Percentiles rank a stretch among this genome's conserved stretches.
Conservation (phyloP, 805 yeast genomes). For the Candida dajiaensis region DNA sequence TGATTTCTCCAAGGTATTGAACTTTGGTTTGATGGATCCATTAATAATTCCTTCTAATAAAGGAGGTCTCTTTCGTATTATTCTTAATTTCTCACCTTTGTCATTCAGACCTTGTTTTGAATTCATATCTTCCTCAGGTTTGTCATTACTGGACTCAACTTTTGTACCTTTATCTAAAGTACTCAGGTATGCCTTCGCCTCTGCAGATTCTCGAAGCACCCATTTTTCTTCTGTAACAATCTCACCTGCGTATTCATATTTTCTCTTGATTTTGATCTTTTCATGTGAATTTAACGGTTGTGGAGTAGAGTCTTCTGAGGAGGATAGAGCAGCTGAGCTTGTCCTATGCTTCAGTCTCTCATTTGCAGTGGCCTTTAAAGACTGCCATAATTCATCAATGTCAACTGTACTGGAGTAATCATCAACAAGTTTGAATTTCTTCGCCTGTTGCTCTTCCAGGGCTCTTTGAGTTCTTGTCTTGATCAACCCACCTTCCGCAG, state of each 20-base stretch:
- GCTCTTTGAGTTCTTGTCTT: slow-evolving; percentile 63
- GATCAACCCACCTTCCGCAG: slow-evolving; percentile 55
- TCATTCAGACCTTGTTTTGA: slow-evolving; percentile 13
- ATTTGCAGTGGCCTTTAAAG: slow-evolving; percentile 34
- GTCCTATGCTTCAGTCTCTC: slow-evolving; percentile 21
- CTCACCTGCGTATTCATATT: slow-evolving; percentile 88
- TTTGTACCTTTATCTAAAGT: slow-evolving; percentile 37
- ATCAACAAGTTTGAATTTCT: slow-evolving; percentile 15
- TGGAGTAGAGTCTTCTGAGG: slow-evolving; percentile 7
- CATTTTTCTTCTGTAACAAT: slow-evolving; percentile 67
- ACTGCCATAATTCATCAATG: slow-evolving; percentile 50
- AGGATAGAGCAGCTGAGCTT: slow-evolving; percentile 13
- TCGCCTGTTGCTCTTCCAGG: slow-evolving; percentile 31
- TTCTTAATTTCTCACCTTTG: slow-evolving; percentile 34
- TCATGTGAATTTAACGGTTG: slow-evolving; percentile 26
- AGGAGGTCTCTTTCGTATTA: slow-evolving; percentile 67
- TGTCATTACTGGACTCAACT: slow-evolving; percentile 13
- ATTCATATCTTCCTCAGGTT: slow-evolving; percentile 3
- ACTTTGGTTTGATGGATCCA: slow-evolving; percentile 64
- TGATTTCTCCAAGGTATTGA: slow-evolving; percentile 89
- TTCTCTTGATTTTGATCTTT: slow-evolving; percentile 64
- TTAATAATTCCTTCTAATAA: slow-evolving; percentile 70
- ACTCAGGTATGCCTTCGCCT: slow-evolving; percentile 74
- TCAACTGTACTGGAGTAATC: slow-evolving; percentile 28
- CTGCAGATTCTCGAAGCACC: slow-evolving; percentile 76